Base-by-base conservation (phyloP, 2,329 filamentous ascomycete species). In the Piedraia hortae region DNA sequence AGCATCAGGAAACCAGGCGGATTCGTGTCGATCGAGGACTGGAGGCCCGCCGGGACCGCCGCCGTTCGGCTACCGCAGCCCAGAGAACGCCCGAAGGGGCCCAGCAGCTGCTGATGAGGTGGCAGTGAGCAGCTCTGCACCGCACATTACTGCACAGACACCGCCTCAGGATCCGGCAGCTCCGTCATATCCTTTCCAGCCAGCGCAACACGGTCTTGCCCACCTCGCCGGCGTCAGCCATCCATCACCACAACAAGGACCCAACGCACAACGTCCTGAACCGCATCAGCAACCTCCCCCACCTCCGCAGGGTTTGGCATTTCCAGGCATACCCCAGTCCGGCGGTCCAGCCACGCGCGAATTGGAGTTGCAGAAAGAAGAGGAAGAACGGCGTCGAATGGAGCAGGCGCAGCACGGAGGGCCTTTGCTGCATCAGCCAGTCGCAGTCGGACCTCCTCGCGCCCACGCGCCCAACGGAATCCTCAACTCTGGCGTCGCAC, bases 381-480 rank as follows among this genome's bases (percentile, higher is more conserved):
- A 64, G 27, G 42, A 64, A 34, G 66, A 73, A 32, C 58, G 67
- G 40, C 68, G 74, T 34, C 56, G 61, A 26, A 50, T 61, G 32
- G 64, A 74, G 31, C 69, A 67, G 34, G 59, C 62, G 22, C 61
- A 72, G 47, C 80, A 74, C 39, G 75, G 71, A 26, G 77, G 36
- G 13, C 37, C 80, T 3, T 74, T 90, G 24, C 77, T 93, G 35
- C 82, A 93, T 46, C 82, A 93, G 45, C 82, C 82, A 4, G 78
- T 91, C 27, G 82, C 82, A 29, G 49, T 56, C 3, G 50, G 49
- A 65, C 78, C 40, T 56, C 80, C 46, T 54, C 77, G 75, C 23
- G 88, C 91, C 25, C 82, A 90, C 42, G 88, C 78, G 20, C 82
- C 82, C 2, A 82, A 85, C 33, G 82, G 82, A 5, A 57, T 93